Base-by-base conservation (phyloP, 2,329 filamentous ascomycete genomes). In the Phyllosticta ampelicida region DNA sequence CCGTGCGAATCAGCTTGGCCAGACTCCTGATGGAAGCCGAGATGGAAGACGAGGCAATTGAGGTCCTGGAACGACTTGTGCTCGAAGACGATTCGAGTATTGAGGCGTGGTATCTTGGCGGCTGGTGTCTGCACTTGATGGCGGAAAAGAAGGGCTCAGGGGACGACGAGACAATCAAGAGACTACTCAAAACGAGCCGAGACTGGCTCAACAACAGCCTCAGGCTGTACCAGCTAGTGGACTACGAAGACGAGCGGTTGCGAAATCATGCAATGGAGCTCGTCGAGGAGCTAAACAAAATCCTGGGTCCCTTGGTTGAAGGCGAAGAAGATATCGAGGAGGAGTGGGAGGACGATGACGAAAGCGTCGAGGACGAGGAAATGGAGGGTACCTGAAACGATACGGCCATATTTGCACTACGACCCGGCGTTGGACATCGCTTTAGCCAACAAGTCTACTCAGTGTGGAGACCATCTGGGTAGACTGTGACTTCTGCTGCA, bases 51-150 rank as follows among this genome's bases (percentile, higher is more conserved):
- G 86, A 92, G 62, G 92, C 94, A 0, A 82, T 95, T 60, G 83
- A 87, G 59, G 90, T 97, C 2, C 77, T 96, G 56, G 89, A 96
- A 69, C 79, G 89, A 56, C 77, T 99, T 56, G 83, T 95, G 48
- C 78, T 82, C 36, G 94, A 99, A 70, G 92, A 99, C 64, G 95
- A 99, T 69, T 81, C 87, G 68, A 96, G 92, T 70, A 88, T 99
- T 19, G 94, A 99, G 74, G 87, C 89, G 18, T 96, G 91, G 90
- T 99, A 99, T 74, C 79, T 99, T 5, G 94, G 94, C 50, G 95
- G 94, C 3, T 97, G 92, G 89, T 91, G 90, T 65, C 79, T 95
- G 64, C 89, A 90, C 69, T 80, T 96, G 60, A 77, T 87, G 62
- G 88, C 87, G 10, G 82, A 88, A 70, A 88, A 86, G 77, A 82